Conservation (phyloP, 2,329 filamentous ascomycete species). For the Hymenoscyphus repandus region DNA sequence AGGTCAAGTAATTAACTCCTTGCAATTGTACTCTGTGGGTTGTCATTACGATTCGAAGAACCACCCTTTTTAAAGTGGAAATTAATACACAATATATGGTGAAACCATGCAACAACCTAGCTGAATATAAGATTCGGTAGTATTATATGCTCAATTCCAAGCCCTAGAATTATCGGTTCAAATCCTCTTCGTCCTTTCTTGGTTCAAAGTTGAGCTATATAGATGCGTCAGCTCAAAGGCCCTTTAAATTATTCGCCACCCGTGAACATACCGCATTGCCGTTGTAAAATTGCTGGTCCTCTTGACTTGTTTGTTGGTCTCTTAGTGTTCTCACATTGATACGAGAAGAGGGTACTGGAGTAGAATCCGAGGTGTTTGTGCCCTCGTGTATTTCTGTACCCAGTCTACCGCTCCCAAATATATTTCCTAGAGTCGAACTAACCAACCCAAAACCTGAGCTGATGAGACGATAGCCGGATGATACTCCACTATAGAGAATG, state of each 20-base stretch:
- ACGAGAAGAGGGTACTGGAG: conserved; percentile 22
- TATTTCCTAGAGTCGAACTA: conserved; percentile 37
- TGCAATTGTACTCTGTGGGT: too few relatives aligned
- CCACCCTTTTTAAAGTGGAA: too few relatives aligned
- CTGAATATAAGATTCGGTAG: too few relatives aligned
- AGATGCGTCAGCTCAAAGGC: conserved; percentile 3
- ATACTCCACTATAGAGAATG: conserved; percentile 35
- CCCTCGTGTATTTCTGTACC: conserved; percentile 6
- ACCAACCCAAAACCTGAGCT: conserved; percentile 34
- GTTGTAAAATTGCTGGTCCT: conserved; percentile 76
- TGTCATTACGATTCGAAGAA: too few relatives aligned
- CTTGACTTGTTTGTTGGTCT: conserved; percentile 47
- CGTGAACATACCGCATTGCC: conserved; percentile 67
- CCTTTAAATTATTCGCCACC: neutral
- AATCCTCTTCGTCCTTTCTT: conserved; percentile 23
- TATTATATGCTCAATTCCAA: too few relatives aligned
- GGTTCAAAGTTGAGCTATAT: conserved; percentile 29
- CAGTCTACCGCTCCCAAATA: conserved; percentile 37
- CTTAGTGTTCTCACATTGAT: conserved; percentile 46
- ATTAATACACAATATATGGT: too few relatives aligned
- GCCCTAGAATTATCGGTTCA: conserved; percentile 6
- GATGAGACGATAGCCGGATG: conserved; percentile 37
- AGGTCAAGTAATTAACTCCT: too few relatives aligned
- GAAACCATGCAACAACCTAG: too few relatives aligned
- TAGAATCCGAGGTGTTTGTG: neutral